Conservation (phyloP, 2,329 filamentous ascomycete species). For the Colletotrichum tamarilloi region DNA sequence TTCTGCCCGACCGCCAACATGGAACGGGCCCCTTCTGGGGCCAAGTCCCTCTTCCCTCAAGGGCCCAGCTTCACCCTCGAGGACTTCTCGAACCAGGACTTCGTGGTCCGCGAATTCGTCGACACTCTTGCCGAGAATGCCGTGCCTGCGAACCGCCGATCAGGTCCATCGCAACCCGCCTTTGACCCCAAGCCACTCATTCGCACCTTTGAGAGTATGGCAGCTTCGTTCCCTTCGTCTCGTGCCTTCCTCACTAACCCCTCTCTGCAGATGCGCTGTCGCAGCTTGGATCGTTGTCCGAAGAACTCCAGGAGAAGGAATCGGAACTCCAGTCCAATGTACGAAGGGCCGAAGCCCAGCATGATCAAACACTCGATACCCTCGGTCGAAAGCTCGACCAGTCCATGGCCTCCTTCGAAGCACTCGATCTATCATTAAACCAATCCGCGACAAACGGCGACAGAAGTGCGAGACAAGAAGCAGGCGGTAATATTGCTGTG, state of each 20-base stretch:
- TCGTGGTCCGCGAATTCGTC: conserved; percentile 98
- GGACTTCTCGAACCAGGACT: conserved; percentile 89
- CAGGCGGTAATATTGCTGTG: conserved; percentile 88
- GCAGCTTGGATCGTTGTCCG: conserved; percentile 76
- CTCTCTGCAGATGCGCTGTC: conserved; percentile 66
- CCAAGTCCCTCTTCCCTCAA: conserved; percentile 78
- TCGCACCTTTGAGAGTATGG: conserved; percentile 85
- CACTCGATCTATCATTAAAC: conserved; percentile 85
- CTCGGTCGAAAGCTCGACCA: conserved; percentile 90
- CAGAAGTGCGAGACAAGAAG: conserved; percentile 60
- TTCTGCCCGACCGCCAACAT: conserved; percentile 43
- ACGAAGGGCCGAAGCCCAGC: conserved; percentile 89
- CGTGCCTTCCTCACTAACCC: conserved; percentile 40
- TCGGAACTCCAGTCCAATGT: conserved; percentile 92
- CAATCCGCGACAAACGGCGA: conserved; percentile 53
- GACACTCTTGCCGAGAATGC: conserved; percentile 90
- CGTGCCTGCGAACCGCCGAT: conserved; percentile 82
- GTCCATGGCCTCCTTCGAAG: conserved; percentile 92
- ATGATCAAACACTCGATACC: conserved; percentile 90
- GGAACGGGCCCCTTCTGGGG: conserved; percentile 58
- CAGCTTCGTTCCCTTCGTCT: not conserved
- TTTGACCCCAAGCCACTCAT: conserved; percentile 99
- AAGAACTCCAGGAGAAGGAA: conserved; percentile 89
- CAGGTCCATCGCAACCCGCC: conserved; percentile 69
- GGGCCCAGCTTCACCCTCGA: conserved; percentile 88